Base-by-base conservation (phyloP, 2,329 filamentous ascomycete genomes). In the Clarireedia homoeocarpa region DNA sequence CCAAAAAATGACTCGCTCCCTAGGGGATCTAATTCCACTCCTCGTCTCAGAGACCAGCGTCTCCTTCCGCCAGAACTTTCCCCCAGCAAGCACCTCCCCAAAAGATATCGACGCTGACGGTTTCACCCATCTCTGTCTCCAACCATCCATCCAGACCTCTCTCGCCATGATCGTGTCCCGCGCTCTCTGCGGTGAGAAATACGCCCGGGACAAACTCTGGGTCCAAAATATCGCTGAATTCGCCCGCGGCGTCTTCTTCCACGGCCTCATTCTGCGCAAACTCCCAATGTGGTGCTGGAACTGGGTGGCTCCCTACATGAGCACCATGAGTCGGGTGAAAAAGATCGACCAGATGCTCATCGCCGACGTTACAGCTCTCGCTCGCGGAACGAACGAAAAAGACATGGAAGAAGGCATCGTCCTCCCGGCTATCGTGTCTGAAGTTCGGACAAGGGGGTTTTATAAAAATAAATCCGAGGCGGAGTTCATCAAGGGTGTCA, bases 261-360 rank as follows among this genome's bases (percentile, higher is more conserved):
- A 40, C 5, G 51, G 51, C 6, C 24, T 53, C 17, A 7, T 53
- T 12, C 6, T 53, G 14, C 34, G 51, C 15, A 36, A 27, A 10
- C 36, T 53, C 9, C 39, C 51, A 10, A 26, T 14, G 40, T 36
- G 51, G 51, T 24, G n/a, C 24, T 42, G 45, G n/a, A 4, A 15
- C 9, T n/a, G 20, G 27, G n/a, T 53, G 17, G 51, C 51, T 15
- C 51, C 40, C 14, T 53, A 39, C 40, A 46, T 53, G 51, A 23
- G 20, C 27, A 47, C 27, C 5, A 38, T 20, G 40, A 46, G 20
- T 4, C 26, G 46, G 39, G 40, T 53, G 9, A 10, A 15, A 5
- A 3, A 36, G 1, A 53, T 53, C 24, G 20, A 38, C 17, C 23
- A 3, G 17, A 46, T 36, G 40, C 15, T 53, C 6, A 26, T 17